A percentile compares a stretch with the other conserved stretches of the same genome.
These are phyloP conservation scores for Alternaria sp. DNA, from an alignment of 2,329 filamentous ascomycete genomes.

Conservation along the genomic window DNA sequence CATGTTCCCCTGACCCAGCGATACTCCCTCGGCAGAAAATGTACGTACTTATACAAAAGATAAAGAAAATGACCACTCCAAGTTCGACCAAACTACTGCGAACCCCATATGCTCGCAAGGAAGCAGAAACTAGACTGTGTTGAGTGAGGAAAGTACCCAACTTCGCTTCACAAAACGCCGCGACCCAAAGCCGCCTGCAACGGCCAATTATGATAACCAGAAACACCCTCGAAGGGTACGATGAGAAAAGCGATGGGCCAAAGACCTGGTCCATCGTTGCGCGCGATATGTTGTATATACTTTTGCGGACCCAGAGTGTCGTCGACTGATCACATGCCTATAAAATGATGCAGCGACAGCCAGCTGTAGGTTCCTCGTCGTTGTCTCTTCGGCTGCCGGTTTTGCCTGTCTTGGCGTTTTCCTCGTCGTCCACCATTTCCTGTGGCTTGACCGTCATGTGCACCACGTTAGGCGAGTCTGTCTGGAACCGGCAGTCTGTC, in stretches of 20 bases:
- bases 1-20: conserved; percentile 1
- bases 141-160: conserved; percentile 1
- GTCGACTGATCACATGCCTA: conserved; percentile 41
- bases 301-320: background rate
- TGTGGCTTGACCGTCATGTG: conserved; percentile 93
- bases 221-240: background rate
- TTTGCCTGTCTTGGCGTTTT: conserved; percentile 73
- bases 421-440: conserved; percentile 81
- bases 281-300: background rate
- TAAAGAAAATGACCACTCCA: conserved; percentile 8
- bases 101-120: conserved; percentile 20
- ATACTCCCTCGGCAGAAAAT: conserved; percentile 8
- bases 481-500: conserved; percentile 78
- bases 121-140: conserved; percentile 7
- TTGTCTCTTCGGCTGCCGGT: conserved; percentile 58
- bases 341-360: conserved; percentile 70
- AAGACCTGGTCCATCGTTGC: background rate
- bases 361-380: conserved; percentile 60
- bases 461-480: conserved; percentile 80
- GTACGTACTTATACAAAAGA: conserved; percentile 21
- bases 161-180: conserved; percentile 8
- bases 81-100: background rate
- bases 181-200: conserved; percentile 1
- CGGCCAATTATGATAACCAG: conserved; percentile 5
- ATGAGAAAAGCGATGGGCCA: background rate